Percentiles rank a stretch among this genome's conserved stretches.
phyloP scores from a whole-genome alignment of 768 basidiomycete species.

The Tulasnella sp. region DNA sequence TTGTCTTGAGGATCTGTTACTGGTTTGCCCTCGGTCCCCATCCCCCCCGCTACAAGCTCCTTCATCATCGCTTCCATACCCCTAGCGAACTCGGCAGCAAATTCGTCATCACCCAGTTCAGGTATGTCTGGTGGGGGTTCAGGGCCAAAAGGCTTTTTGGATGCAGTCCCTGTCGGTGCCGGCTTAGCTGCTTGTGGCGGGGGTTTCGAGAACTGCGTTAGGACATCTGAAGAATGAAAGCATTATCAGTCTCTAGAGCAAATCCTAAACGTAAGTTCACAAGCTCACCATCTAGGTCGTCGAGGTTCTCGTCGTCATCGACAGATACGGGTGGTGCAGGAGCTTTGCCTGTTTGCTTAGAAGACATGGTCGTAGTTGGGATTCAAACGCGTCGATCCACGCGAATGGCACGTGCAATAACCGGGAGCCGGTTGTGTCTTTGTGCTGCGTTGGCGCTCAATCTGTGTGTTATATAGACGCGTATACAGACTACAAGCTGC shows the following conservation, averaged over 20 bases:
- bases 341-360: slow-evolving; percentile 20
- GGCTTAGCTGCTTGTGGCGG: slow-evolving; percentile 31
- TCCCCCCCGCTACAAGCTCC: slow-evolving; percentile 37
- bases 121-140: slow-evolving; percentile 28
- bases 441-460: neutral
- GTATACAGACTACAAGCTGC: neutral
- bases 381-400: slow-evolving; percentile 11
- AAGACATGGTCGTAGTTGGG: slow-evolving; percentile 19
- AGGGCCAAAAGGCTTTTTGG: slow-evolving; percentile 31
- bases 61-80: slow-evolving; percentile 49
- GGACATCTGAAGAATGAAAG: slow-evolving; percentile 44
- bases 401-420: slow-evolving; percentile 14
- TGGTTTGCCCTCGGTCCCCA: slow-evolving; percentile 26
- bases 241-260: slow-evolving; percentile 11
- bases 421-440: neutral
- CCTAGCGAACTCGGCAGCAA: slow-evolving; percentile 43
- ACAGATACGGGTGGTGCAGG: slow-evolving; percentile 29
- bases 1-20: slow-evolving; percentile 31
- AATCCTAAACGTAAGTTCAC: neutral
- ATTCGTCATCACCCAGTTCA: slow-evolving; percentile 37
- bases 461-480: neutral
- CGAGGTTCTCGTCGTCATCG: slow-evolving; percentile 54
- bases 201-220: slow-evolving; percentile 45
- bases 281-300: slow-evolving; percentile 60
- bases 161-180: slow-evolving; percentile 28